Evolutionary conservation across 2,329 filamentous ascomycete species (phyloP), one percentile per base, ranked within the genome.

Genomic region (Fusarium burgessii): DNA sequence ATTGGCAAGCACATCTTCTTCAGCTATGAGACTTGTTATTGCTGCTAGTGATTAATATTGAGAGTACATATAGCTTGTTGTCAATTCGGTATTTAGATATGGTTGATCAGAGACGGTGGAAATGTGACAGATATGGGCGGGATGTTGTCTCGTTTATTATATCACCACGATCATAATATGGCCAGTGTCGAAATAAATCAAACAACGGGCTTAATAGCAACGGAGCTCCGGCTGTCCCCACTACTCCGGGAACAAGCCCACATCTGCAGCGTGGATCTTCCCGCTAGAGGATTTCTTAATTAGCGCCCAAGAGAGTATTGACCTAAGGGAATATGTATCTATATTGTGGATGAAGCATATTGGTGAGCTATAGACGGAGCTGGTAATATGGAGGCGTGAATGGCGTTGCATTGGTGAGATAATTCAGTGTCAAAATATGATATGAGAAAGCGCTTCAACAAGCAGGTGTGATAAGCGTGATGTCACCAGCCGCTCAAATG

Each of bases 181-280:
- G 9, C 12, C 5, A 5, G n/a, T 3, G 13, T 32, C 41, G 23
- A 62, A 67, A 68, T 68, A 62, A 67, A 46, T 11, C 38, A 17
- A 18, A 36, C 62, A 67, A 20, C 43, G n/a, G 42, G 25, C 56
- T 56, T 7, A 33, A 32, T 12, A n/a, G 11, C 11, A 32, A 33
- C 9, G 20, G 14, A n/a, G 41, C 55, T 35, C 35, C 14, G 33
- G 41, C 36, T 42, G 23, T 42, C 36, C 27, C 64, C 64, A 67
- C 62, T 49, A 40, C 20, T 36, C 25, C 17, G 11, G 14, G 42
- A 63, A 62, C 25, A 20, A 32, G 38, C 32, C 43, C 49, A 43
- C 50, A 58, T 45, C 60, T 64, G 43, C 46, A 63, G n/a, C 35
- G 32, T 63, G 58, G 65, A 68, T 68, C 64, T 14, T 68, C 64